Evolutionary conservation across 2,329 filamentous ascomycete species (phyloP).

Genomic region (Stagonosporopsis vannaccii): DNA sequence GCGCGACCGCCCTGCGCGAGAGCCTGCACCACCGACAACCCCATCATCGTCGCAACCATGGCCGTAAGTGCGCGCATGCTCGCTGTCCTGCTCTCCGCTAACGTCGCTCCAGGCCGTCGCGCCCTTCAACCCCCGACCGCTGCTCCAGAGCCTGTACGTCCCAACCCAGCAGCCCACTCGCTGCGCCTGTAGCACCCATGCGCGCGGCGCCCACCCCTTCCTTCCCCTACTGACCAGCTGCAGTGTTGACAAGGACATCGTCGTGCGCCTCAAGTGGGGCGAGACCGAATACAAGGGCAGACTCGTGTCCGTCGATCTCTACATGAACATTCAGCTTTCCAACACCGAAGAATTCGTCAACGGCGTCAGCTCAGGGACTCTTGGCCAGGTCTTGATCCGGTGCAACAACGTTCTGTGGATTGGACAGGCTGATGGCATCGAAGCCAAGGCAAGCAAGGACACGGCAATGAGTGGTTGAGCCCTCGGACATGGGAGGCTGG

Average conservation of each 20-base stretch:
- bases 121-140: constrained; percentile 94
- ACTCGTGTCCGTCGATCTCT: constrained; percentile 92
- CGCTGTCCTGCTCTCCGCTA: constrained; percentile 17
- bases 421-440: constrained; percentile 60
- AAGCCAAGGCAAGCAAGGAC: constrained; percentile 53
- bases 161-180: not conserved
- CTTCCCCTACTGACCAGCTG: constrained; percentile 18
- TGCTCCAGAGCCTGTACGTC: constrained; percentile 87
- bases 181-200: not conserved
- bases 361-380: constrained; percentile 80
- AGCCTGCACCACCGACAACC: not conserved
- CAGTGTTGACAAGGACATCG: constrained; percentile 87
- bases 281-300: constrained; percentile 96
- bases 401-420: constrained; percentile 99
- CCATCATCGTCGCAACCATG: constrained; percentile 42
- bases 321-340: constrained; percentile 97
- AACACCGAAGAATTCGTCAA: constrained; percentile 92
- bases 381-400: constrained; percentile 94
- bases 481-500: not conserved
- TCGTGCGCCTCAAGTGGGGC: constrained; percentile 96
- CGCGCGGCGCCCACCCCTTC: not conserved
- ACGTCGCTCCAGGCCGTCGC: constrained; percentile 60
- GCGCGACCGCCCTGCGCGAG: not conserved
- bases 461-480: constrained; percentile 51
- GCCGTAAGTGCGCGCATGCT: constrained; percentile 37